A percentile compares a stretch with the other conserved stretches of the same genome.
Evolutionary conservation across 768 basidiomycete species (phyloP).

Genomic region (Agaricus subrufescens): DNA sequence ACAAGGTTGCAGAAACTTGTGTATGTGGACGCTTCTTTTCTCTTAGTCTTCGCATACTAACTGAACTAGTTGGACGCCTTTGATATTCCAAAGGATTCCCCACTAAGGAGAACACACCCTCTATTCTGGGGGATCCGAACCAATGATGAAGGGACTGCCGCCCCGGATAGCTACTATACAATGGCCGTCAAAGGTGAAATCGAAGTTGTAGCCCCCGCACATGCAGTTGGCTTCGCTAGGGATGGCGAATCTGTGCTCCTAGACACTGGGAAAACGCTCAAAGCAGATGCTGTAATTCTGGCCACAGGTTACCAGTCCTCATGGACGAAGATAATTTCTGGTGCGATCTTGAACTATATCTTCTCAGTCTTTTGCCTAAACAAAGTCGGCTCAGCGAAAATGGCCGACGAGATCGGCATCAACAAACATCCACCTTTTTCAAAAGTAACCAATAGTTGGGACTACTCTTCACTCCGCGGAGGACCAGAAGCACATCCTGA

Average conservation of each 20-base stretch:
- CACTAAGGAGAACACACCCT: slow-evolving; percentile 37
- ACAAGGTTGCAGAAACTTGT: slow-evolving; percentile 31
- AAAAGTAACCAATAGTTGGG: slow-evolving; percentile 23
- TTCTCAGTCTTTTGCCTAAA: not conserved
- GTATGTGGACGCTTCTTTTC: slow-evolving; percentile 24
- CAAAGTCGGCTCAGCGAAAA: slow-evolving; percentile 30
- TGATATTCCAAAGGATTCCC: slow-evolving; percentile 41
- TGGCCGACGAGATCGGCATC: slow-evolving; percentile 47
- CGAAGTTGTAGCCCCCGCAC: slow-evolving; percentile 38
- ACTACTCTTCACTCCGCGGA: slow-evolving; percentile 32
- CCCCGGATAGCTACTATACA: slow-evolving; percentile 42
- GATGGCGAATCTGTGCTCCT: slow-evolving; percentile 36
- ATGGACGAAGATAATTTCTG: slow-evolving; percentile 38
- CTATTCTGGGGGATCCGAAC: slow-evolving; percentile 33
- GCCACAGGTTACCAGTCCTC: slow-evolving; percentile 60
- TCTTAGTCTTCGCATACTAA: slow-evolving; percentile 4
- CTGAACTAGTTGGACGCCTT: slow-evolving; percentile 18
- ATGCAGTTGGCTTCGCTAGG: slow-evolving; percentile 30
- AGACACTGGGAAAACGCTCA: slow-evolving; percentile 34
- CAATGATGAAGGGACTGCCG: slow-evolving; percentile 50
- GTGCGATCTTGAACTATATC: slow-evolving; percentile 6
- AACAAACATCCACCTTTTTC: slow-evolving; percentile 28
- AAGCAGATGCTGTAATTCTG: slow-evolving; percentile 45
- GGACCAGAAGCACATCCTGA: slow-evolving; percentile 32
- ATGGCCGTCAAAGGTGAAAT: slow-evolving; percentile 48